A percentile compares a stretch with the other conserved stretches of the same genome.
Evolutionary conservation across 1,284 basidiomycete species (phyloP).

Genomic region (Coniophora puteana): DNA sequence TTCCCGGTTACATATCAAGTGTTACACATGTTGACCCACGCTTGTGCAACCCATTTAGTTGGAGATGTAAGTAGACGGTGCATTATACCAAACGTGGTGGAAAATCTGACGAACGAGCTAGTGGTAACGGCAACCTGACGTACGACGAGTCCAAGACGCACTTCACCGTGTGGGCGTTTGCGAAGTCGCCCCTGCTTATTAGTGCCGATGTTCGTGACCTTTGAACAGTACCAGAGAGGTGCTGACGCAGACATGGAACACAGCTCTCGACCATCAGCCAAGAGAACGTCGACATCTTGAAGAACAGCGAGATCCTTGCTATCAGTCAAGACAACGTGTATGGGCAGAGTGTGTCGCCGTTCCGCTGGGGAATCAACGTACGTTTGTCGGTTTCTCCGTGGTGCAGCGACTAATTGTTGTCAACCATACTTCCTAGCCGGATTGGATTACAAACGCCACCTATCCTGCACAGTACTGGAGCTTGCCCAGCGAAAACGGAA

Average conservation of each 20-base stretch:
- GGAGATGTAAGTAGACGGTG: constrained; percentile 50
- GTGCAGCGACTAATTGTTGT: too few species aligned
- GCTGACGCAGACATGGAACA: not conserved
- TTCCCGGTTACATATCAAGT: too few species aligned
- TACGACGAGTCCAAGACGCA: constrained; percentile 60
- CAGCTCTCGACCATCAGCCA: constrained; percentile 34
- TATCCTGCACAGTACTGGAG: constrained; percentile 54
- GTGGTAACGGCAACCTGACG: constrained; percentile 53
- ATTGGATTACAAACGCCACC: constrained; percentile 36
- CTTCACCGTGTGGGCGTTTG: constrained; percentile 63
- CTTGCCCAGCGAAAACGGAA: constrained; percentile 43
- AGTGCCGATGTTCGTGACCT: constrained; percentile 26
- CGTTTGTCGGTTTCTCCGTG: constrained; percentile 15
- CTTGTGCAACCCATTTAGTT: too few species aligned
- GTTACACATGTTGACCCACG: too few species aligned
- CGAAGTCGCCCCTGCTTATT: constrained; percentile 56
- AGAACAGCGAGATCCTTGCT: constrained; percentile 37
- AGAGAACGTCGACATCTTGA: constrained; percentile 32
- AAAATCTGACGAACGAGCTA: too few species aligned
- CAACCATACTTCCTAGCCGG: too few species aligned
- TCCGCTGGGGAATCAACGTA: constrained; percentile 48
- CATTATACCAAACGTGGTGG: too few species aligned
- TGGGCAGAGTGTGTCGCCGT: constrained; percentile 38
- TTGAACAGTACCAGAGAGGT: not conserved
- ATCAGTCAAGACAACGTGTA: constrained; percentile 43